Evolutionary conservation across 179 eudicot genomes (phyloP), one percentile per base, ranked within the genome.

Genomic region (Silene coronaria): DNA sequence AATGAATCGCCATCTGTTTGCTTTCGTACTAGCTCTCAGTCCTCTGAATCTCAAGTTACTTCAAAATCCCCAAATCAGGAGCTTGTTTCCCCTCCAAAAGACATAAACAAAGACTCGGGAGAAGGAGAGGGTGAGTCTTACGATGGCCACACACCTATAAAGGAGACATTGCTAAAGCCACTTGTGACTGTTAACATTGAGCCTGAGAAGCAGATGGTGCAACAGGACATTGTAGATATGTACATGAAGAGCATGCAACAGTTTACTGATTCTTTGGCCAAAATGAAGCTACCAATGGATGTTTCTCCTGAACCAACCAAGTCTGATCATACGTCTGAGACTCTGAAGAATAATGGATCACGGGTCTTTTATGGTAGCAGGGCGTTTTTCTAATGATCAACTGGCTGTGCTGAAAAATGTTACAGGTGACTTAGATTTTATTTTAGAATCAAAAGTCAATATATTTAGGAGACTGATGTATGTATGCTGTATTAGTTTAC

Each of bases 231-330:
- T 78, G 97, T 95, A 77, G 94, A 95, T 68, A 88, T 95, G 96
- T 95, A 95, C 86, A 89, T 95, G 97, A 92, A 92, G 75, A 95
- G 99, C 83, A 95, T 95, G 97, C 97, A 95, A 80, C 97, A 95
- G 79, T 92, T 94, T 73, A 90, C 96, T 0, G 97, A 92, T 67
- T 92, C 99, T 2, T 78, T 93, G 85, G 97, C 97, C 12, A 88
- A 91, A 80, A 92, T 93, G 99, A 95, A 95, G 85, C 97, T 95
- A 30, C 99, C 97, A 5, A 76, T 92, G 92, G 93, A 95, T 77
- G 75, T 84, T 10, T 88, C 81, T 57, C 79, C 81, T 12, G 87
- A 85, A 48, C 82, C 89, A 14, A 59, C 91, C 45, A 88, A 89
- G 79, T 91, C 96, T 6, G 92, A 87, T 80, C 90, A 86, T 80